Conservation (phyloP, 257 asterid species). For the Nicotiana tomentosiformis region DNA sequence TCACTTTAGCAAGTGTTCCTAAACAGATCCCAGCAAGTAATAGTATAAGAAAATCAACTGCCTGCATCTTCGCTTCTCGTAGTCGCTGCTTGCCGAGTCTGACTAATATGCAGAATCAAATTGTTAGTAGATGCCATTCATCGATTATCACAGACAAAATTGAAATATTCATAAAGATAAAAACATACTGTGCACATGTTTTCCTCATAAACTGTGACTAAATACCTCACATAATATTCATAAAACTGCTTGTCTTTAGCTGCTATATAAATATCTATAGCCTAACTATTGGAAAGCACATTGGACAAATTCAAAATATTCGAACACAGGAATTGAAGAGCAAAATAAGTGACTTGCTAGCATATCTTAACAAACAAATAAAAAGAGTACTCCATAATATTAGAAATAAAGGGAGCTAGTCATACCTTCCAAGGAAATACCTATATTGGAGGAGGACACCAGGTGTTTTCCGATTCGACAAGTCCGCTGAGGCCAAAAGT, state of each 20-base stretch:
- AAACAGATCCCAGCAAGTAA: constrained; percentile 93
- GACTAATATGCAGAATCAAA: constrained; percentile 11
- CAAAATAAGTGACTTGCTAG: neutral
- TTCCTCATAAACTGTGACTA: neutral
- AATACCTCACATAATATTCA: neutral
- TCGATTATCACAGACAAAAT: neutral
- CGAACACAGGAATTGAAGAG: neutral
- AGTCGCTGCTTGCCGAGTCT: constrained; percentile 84
- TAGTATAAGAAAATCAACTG: constrained; percentile 70
- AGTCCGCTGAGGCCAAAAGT: constrained; percentile 61
- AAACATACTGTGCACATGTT: neutral
- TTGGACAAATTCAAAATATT: neutral
- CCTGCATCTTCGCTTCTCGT: constrained; percentile 78
- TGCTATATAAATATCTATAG: neutral
- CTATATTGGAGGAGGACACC: constrained; percentile 51
- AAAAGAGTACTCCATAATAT: neutral
- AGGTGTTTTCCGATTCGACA: constrained; percentile 73
- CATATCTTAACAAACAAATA: neutral
- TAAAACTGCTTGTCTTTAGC: neutral
- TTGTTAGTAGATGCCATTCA: neutral
- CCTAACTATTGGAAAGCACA: neutral
- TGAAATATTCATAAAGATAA: neutral
- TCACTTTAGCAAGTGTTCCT: constrained; percentile 64
- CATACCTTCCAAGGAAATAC: constrained; percentile 77
- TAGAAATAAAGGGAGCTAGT: neutral